A percentile compares a stretch with the other conserved stretches of the same genome.
Evolutionary conservation across 2,329 filamentous ascomycete species (phyloP).

Genomic region (Zalaria obscura): DNA sequence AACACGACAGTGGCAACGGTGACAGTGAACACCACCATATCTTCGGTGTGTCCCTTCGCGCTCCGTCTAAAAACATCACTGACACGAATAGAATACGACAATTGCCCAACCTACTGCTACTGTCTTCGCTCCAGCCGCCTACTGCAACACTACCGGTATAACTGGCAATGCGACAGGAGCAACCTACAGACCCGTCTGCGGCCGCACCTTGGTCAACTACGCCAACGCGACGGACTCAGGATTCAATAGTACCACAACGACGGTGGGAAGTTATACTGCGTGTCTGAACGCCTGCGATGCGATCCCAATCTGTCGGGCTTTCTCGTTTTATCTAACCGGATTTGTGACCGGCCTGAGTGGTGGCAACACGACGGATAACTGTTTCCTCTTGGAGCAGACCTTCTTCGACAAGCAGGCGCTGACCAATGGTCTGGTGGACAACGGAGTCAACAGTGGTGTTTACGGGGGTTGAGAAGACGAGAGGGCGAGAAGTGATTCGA

Average conservation of each 20-base stretch:
- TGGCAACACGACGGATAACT: background rate
- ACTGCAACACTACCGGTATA: background rate
- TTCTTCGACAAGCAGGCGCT: background rate
- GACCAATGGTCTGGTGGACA: background rate
- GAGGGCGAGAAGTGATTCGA: no score
- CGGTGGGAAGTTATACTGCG: background rate
- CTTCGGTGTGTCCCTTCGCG: background rate
- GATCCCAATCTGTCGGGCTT: background rate
- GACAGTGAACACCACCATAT: background rate
- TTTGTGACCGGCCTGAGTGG: no score
- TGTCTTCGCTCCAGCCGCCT: background rate
- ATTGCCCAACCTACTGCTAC: background rate
- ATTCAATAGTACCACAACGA: background rate
- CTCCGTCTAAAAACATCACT: background rate
- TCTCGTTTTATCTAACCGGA: background rate
- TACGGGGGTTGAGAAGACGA: background rate
- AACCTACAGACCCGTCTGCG: background rate
- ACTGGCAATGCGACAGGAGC: background rate
- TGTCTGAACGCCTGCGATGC: background rate
- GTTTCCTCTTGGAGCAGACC: background rate
- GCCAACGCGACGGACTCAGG: background rate
- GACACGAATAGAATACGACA: background rate
- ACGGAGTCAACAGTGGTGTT: background rate
- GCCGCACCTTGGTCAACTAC: background rate
- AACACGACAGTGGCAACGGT: background rate